phyloP scores from a whole-genome alignment of 352 stramenopile genomes.

The Phytophthora foliorum region DNA sequence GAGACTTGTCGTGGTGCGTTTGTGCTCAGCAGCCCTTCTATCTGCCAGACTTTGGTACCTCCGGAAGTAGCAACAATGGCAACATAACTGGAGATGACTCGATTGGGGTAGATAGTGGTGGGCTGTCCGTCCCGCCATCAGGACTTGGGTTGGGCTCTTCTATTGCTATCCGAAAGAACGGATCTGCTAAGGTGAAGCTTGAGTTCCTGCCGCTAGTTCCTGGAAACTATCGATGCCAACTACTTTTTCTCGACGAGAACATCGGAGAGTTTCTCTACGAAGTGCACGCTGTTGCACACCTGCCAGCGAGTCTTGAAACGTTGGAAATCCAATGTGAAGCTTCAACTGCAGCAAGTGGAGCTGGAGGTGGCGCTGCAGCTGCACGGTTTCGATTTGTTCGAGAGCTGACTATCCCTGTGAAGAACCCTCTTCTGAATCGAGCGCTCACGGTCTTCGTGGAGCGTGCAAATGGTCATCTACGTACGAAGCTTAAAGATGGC shows the following conservation, averaged over 20 bases:
- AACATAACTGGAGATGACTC: conserved; percentile 20
- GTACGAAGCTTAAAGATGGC: conserved; percentile 81
- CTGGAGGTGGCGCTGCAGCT: not conserved
- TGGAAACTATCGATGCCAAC: conserved; percentile 90
- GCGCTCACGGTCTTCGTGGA: conserved; percentile 76
- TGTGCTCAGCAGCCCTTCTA: conserved; percentile 77
- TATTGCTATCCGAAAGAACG: conserved; percentile 59
- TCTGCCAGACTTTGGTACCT: conserved; percentile 65
- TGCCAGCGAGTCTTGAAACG: conserved; percentile 81
- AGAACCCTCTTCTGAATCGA: conserved; percentile 83
- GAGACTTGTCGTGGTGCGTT: conserved; percentile 74
- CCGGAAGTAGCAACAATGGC: conserved; percentile 36
- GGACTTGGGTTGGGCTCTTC: conserved; percentile 25
- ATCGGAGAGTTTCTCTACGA: conserved; percentile 96
- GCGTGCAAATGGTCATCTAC: conserved; percentile 71
- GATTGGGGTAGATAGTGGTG: conserved; percentile 13
- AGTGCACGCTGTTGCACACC: conserved; percentile 80
- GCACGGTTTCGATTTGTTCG: conserved; percentile 66
- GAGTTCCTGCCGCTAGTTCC: conserved; percentile 91
- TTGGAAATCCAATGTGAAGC: conserved; percentile 87
- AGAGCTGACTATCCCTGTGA: conserved; percentile 82
- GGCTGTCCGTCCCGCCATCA: conserved; percentile 9
- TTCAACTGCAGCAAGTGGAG: conserved; percentile 8
- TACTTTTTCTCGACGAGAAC: conserved; percentile 93
- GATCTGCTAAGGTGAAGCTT: conserved; percentile 77